Percentiles rank a stretch among this genome's conserved stretches.
Conservation (phyloP, 805 yeast genomes). For the Pichia thaimueangensis region DNA sequence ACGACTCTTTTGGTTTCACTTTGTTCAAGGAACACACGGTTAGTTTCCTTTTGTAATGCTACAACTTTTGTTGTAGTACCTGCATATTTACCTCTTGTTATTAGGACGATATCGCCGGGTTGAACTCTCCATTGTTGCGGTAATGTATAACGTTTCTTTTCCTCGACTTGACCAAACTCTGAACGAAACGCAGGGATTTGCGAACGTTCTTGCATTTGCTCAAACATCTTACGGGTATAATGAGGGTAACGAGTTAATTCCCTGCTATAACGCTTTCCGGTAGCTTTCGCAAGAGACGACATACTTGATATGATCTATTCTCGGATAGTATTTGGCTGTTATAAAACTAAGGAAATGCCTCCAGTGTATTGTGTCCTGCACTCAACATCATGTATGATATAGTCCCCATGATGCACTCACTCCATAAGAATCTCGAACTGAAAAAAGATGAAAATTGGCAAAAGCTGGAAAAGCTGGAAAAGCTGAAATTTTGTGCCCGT, state of each 20-base stretch:
- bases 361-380: too few species aligned
- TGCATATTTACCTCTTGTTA: conserved; percentile 60
- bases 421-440: too few species aligned
- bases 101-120: conserved; percentile 73
- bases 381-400: too few species aligned
- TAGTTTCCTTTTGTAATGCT: conserved; percentile 51
- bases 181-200: conserved; percentile 30
- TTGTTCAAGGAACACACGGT: conserved; percentile 61
- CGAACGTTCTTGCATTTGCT: conserved; percentile 23
- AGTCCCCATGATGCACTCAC: too few species aligned
- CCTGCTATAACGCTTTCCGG: conserved; percentile 27
- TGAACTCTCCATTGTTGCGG: conserved; percentile 54
- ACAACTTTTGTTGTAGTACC: conserved; percentile 71
- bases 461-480: too few species aligned
- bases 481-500: too few species aligned
- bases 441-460: too few species aligned
- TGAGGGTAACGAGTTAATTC: conserved; percentile 28
- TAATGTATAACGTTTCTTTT: conserved; percentile 31
- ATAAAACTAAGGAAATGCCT: too few species aligned
- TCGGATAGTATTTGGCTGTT: too few species aligned
- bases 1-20: conserved; percentile 58
- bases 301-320: neutral
- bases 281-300: conserved; percentile 9
- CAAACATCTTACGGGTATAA: conserved; percentile 24
- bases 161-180: conserved; percentile 25